Evolutionary conservation across 1,139 yeast genomes (phyloP).

Genomic region (Scheffersomyces parashehatae): DNA sequence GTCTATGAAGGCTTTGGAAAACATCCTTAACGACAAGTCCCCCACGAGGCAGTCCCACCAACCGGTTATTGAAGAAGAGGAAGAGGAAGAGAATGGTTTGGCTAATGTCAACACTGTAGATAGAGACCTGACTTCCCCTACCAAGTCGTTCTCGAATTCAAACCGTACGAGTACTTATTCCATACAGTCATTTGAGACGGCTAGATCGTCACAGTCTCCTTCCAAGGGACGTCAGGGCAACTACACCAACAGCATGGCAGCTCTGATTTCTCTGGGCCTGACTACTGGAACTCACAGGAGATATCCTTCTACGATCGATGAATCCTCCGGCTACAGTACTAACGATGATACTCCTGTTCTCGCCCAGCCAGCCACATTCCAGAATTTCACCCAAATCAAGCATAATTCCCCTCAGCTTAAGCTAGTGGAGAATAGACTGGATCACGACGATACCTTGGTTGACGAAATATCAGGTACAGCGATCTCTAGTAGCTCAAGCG

Average conservation of each 20-base stretch:
- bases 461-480: conserved; percentile 12
- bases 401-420: conserved; percentile 4
- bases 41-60: background rate
- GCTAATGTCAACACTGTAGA: background rate
- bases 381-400: conserved; percentile 7
- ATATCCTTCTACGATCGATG: conserved; percentile 19
- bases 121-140: background rate
- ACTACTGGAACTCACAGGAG: conserved; percentile 5
- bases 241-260: conserved; percentile 1
- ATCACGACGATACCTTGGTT: conserved; percentile 28
- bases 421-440: conserved; percentile 13
- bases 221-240: conserved; percentile 1
- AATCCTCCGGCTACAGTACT: conserved; percentile 15
- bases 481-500: background rate
- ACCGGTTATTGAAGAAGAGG: conserved; percentile 14
- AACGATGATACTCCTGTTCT: conserved; percentile 27
- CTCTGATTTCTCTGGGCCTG: conserved; percentile 2
- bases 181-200: conserved; percentile 33
- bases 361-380: conserved; percentile 26
- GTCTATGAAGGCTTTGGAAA: conserved; percentile 54
- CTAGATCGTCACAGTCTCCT: conserved; percentile 18
- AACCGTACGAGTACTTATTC: conserved; percentile 18
- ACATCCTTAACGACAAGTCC: conserved; percentile 37
- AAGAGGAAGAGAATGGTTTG: conserved; percentile 4
- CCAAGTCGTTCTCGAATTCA: conserved; percentile 1